Conservation (phyloP, 179 eudicot genomes). For the Vitellaria paradoxa region DNA sequence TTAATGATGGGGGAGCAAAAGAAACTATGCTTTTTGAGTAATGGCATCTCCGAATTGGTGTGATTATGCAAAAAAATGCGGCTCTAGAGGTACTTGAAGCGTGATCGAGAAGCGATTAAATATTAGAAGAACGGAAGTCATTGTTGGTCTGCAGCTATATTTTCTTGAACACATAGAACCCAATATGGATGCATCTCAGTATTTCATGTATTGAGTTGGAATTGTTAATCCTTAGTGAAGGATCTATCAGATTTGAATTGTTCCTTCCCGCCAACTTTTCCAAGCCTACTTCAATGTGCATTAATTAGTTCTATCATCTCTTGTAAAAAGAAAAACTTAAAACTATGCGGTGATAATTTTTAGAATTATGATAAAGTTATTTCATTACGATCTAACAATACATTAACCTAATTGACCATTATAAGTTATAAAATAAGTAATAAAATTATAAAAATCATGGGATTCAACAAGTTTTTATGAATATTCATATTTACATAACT, state of each 20-base stretch:
- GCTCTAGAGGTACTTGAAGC: neutral
- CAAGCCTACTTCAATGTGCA: too few species aligned
- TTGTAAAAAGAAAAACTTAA: too few species aligned
- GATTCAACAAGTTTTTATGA: conserved; percentile 39
- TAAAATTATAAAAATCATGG: too few species aligned
- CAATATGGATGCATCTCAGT: conserved; percentile 41
- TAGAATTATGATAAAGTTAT: too few species aligned
- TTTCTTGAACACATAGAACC: conserved; percentile 52
- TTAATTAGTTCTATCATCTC: too few species aligned
- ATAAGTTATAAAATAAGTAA: too few species aligned
- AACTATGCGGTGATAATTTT: too few species aligned
- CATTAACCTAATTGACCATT: too few species aligned
- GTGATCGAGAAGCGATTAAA: conserved; percentile 16
- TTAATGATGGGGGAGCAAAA: neutral
- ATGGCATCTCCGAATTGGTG: neutral
- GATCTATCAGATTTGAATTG: conserved; percentile 30
- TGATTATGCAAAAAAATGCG: conserved; percentile 5
- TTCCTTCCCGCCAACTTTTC: too few species aligned
- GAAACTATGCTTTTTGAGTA: neutral
- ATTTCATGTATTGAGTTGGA: conserved; percentile 19
- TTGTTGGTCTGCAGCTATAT: conserved; percentile 32
- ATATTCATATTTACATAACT: conserved; percentile 21
- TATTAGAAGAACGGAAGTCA: conserved; percentile 34
- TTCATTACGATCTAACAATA: too few species aligned
- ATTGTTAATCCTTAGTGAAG: conserved; percentile 11